These are phyloP conservation scores for Gynostemma pentaphyllum DNA, from an alignment of 306 rosid species.

Conservation along the genomic window DNA sequence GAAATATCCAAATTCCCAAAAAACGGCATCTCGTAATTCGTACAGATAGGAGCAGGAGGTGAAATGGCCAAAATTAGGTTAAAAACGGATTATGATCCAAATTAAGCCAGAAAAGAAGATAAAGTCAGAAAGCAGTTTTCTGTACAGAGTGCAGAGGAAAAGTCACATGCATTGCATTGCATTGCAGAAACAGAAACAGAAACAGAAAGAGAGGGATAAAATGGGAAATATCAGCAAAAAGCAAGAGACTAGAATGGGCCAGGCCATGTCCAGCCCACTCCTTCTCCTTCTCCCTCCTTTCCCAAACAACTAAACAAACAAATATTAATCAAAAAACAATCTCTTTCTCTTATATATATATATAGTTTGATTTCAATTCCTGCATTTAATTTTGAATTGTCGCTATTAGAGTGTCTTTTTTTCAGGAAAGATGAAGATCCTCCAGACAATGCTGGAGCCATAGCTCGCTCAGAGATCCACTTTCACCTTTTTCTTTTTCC, in stretches of 20 bases:
- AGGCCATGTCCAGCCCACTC: conserved; percentile 1
- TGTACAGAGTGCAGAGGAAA: background rate
- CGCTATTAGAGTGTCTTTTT: conserved; percentile 10
- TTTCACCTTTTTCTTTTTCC: background rate
- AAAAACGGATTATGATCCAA: background rate
- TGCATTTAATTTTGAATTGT: no score
- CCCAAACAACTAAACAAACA: no score
- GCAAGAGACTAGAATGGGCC: background rate
- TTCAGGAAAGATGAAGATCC: background rate
- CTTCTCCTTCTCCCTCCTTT: no score
- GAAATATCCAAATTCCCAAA: no score
- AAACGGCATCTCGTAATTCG: no score
- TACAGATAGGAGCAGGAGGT: background rate
- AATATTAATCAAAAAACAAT: no score
- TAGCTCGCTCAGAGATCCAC: conserved; percentile 13
- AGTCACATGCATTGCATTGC: background rate
- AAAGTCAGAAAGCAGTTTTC: background rate
- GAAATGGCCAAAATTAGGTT: background rate
- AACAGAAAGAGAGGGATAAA: background rate
- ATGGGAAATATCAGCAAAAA: background rate
- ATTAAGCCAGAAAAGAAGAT: background rate
- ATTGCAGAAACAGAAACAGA: no score
- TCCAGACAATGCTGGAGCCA: conserved; percentile 16
- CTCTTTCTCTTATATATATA: no score
- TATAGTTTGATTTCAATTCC: background rate